A percentile compares a stretch with the other conserved stretches of the same genome.
phyloP scores from a whole-genome alignment of 495 filamentous ascomycete genomes.

The Neurospora sp. region DNA sequence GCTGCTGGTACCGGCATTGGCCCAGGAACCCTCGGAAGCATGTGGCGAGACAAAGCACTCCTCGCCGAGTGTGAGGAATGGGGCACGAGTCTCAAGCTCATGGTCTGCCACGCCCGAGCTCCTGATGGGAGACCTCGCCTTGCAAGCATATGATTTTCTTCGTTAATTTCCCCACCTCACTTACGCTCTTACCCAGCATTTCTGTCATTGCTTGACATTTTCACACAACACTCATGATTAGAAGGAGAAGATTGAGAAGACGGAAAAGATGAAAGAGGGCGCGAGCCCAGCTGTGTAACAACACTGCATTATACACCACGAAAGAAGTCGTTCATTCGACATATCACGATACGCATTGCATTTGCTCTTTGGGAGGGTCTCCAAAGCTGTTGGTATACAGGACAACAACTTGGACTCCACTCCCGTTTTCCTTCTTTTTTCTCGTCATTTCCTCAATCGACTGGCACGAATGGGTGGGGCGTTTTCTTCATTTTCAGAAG shows the following conservation, averaged over 20 bases:
- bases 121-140: conserved; percentile 30
- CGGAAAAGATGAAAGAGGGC: conserved; percentile 11
- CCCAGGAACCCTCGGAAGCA: conserved; percentile 44
- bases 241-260: neutral
- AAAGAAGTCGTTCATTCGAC: neutral
- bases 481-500: neutral
- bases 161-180: neutral
- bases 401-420: neutral
- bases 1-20: conserved; percentile 42
- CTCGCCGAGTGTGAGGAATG: conserved; percentile 78
- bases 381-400: neutral
- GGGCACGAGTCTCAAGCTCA: conserved; percentile 77
- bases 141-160: conserved; percentile 31
- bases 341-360: neutral
- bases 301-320: neutral
- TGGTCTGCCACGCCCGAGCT: conserved; percentile 74
- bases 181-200: neutral
- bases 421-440: neutral
- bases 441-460: neutral
- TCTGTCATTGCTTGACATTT: neutral
- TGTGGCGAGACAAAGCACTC: conserved; percentile 71
- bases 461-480: neutral
- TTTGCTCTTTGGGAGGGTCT: neutral
- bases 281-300: conserved; percentile 6
- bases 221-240: neutral